Evolutionary conservation across 768 basidiomycete species (phyloP).

Genomic region (Phaffia tasmanica): DNA sequence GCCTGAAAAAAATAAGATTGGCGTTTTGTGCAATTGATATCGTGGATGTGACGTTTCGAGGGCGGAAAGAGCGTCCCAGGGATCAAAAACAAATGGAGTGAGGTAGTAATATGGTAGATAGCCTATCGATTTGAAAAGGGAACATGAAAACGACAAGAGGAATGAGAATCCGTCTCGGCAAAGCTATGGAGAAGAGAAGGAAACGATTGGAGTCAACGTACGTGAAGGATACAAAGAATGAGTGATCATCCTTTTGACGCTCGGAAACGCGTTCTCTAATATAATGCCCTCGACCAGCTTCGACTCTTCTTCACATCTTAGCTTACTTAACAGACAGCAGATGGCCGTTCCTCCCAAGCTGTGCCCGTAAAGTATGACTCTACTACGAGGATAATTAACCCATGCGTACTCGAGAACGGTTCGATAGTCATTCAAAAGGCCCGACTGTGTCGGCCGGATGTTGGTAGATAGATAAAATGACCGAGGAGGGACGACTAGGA

Average conservation of each 20-base stretch:
- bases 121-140: slow-evolving; percentile 41
- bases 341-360: slow-evolving; percentile 46
- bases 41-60: slow-evolving; percentile 26
- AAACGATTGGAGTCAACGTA: slow-evolving; percentile 25
- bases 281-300: slow-evolving; percentile 40
- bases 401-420: slow-evolving; percentile 37
- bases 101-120: slow-evolving; percentile 49
- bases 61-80: slow-evolving; percentile 43
- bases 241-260: slow-evolving; percentile 43
- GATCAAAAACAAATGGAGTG: slow-evolving; percentile 42
- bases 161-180: too few species aligned
- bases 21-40: slow-evolving; percentile 36
- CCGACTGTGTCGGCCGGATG: slow-evolving; percentile 39
- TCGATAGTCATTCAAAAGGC: slow-evolving; percentile 42
- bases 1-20: slow-evolving; percentile 27
- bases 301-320: background rate
- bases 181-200: background rate
- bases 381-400: slow-evolving; percentile 36
- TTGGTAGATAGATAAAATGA: slow-evolving; percentile 47
- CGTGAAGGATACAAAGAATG: slow-evolving; percentile 10
- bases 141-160: too few species aligned
- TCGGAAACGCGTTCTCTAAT: slow-evolving; percentile 47
- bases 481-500: slow-evolving; percentile 44
- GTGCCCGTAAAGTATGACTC: slow-evolving; percentile 44
- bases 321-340: slow-evolving; percentile 39